Conservation (phyloP, 805 yeast species). For the Zygosaccharomyces lentus region DNA sequence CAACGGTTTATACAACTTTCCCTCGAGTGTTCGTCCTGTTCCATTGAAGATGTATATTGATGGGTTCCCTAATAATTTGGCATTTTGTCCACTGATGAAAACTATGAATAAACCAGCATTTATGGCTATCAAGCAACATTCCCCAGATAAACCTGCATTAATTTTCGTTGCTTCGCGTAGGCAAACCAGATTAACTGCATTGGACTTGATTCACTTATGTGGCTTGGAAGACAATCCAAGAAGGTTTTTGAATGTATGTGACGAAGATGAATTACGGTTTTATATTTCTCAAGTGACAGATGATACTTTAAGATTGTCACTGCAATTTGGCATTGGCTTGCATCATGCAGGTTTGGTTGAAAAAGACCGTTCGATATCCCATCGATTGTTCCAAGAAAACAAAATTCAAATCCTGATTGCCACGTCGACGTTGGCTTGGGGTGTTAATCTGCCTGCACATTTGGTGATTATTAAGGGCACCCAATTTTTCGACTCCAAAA, state of each 20-base stretch:
- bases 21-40: constrained; percentile 88
- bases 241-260: constrained; percentile 66
- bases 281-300: constrained; percentile 82
- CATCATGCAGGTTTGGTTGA: constrained; percentile 98
- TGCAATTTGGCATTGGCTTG: constrained; percentile 79
- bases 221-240: constrained; percentile 52
- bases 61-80: constrained; percentile 77
- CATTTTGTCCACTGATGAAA: constrained; percentile 72
- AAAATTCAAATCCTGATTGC: constrained; percentile 87
- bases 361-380: constrained; percentile 82
- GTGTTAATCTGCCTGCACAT: constrained; percentile 97
- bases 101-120: constrained; percentile 76
- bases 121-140: constrained; percentile 87
- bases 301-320: constrained; percentile 71
- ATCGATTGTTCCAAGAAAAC: constrained; percentile 76
- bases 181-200: constrained; percentile 84
- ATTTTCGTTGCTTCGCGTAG: constrained; percentile 93
- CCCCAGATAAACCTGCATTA: constrained; percentile 92
- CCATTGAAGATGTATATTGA: constrained; percentile 85
- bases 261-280: constrained; percentile 75
- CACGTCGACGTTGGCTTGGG: constrained; percentile 99
- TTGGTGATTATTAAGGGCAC: constrained; percentile 97
- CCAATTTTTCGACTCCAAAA: constrained; percentile 88
- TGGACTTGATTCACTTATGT: constrained; percentile 67
- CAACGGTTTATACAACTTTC: constrained; percentile 91